These are phyloP conservation scores for Hymenoscyphus fraxineus DNA, from an alignment of 2,329 filamentous ascomycete genomes.

Conservation along the genomic window DNA sequence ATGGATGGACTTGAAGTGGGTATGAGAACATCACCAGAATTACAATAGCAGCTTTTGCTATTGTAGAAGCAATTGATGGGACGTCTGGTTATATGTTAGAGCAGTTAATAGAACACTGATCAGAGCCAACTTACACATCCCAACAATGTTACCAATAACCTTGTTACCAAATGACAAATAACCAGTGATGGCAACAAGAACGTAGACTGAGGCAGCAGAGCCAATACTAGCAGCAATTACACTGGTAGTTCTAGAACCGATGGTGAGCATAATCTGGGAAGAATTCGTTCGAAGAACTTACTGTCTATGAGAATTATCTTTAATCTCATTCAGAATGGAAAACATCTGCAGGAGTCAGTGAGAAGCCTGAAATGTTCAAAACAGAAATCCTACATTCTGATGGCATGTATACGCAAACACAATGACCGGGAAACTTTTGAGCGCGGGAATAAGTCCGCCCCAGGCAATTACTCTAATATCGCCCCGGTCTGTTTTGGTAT, in stretches of 20 bases:
- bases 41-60: conserved; percentile 92
- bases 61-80: conserved; percentile 76
- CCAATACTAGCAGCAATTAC: conserved; percentile 85
- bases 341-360: conserved; percentile 71
- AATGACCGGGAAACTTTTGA: conserved; percentile 88
- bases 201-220: conserved; percentile 79
- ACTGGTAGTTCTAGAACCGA: conserved; percentile 57
- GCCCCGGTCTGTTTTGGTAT: conserved; percentile 70
- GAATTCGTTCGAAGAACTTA: conserved; percentile 20
- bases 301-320: conserved; percentile 68
- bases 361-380: not conserved
- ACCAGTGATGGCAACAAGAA: conserved; percentile 88
- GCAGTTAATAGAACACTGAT: not conserved
- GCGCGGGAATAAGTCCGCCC: conserved; percentile 71
- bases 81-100: conserved; percentile 45
- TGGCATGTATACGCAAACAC: conserved; percentile 99
- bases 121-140: conserved; percentile 66
- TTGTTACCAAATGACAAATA: conserved; percentile 93
- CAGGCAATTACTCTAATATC: conserved; percentile 73
- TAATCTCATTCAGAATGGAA: conserved; percentile 93
- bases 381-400: conserved; percentile 68
- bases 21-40: conserved; percentile 95
- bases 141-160: conserved; percentile 87
- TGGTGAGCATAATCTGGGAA: conserved; percentile 10
- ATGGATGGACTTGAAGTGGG: conserved; percentile 91